Conservation (phyloP, 257 asterid species). For the Cinchona pubescens region DNA sequence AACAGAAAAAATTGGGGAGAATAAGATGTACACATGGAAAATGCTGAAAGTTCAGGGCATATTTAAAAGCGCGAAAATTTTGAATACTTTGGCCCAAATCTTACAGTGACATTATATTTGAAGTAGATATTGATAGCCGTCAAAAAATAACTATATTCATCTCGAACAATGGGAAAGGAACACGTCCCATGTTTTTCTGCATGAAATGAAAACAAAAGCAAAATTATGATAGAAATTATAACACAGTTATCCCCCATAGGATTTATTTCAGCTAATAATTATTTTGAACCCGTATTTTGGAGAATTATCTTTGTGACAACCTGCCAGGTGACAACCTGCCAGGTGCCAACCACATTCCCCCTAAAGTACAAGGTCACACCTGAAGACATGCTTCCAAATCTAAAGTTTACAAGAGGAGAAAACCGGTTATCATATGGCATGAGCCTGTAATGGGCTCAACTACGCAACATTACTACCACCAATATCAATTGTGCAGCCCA, state of each 20-base stretch:
- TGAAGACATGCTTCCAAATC: not conserved
- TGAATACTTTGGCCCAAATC: constrained; percentile 21
- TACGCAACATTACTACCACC: not conserved
- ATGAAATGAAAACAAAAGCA: constrained; percentile 13
- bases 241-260: not conserved
- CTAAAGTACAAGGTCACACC: not conserved
- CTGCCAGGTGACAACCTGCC: too few relatives aligned
- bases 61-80: not conserved
- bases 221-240: constrained; percentile 2
- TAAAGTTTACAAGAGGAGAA: not conserved
- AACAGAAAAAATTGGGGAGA: not conserved
- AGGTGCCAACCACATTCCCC: not conserved
- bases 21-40: not conserved
- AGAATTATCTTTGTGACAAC: not conserved
- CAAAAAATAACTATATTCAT: constrained; percentile 74
- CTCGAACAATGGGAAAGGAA: constrained; percentile 58
- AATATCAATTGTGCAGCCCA: not conserved
- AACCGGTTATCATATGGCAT: not conserved
- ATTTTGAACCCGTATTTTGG: not conserved
- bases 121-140: constrained; percentile 67
- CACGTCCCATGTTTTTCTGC: constrained; percentile 98
- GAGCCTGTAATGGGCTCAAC: not conserved
- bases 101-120: constrained; percentile 86
- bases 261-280: not conserved
- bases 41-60: not conserved